Percentiles rank a stretch among this genome's conserved stretches.
phyloP scores from a whole-genome alignment of 495 filamentous ascomycete genomes.

The Staphylotrichum longicolle region DNA sequence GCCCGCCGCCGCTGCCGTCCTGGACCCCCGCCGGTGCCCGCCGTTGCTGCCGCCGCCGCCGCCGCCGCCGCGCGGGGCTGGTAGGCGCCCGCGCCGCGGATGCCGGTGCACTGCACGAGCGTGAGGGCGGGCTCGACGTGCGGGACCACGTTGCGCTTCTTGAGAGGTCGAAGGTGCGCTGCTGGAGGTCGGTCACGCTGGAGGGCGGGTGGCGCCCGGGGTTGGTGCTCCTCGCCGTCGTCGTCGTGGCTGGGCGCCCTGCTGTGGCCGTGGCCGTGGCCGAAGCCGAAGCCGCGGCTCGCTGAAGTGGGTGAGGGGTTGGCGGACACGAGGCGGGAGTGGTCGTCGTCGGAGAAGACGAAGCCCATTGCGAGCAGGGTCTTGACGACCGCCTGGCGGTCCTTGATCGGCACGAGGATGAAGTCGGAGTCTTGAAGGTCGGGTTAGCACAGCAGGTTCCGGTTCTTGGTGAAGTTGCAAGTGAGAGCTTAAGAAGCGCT shows the following conservation, averaged over 20 bases:
- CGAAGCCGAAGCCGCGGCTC: constrained; percentile 12
- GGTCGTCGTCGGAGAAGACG: constrained; percentile 64
- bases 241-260: constrained; percentile 30
- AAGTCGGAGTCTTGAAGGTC: constrained; percentile 67
- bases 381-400: constrained; percentile 67
- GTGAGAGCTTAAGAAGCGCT: too few species aligned
- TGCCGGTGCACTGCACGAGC: constrained; percentile 80
- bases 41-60: neutral
- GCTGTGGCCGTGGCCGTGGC: constrained; percentile 35
- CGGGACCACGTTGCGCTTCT: constrained; percentile 69
- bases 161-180: constrained; percentile 75
- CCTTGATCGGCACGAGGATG: constrained; percentile 80
- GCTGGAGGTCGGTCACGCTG: constrained; percentile 80
- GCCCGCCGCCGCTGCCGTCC: neutral
- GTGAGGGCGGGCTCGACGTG: constrained; percentile 64
- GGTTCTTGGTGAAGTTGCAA: too few species aligned
- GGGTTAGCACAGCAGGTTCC: neutral
- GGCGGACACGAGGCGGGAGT: constrained; percentile 60
- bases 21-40: neutral
- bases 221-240: constrained; percentile 54
- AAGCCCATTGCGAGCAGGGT: constrained; percentile 80
- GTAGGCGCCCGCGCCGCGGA: neutral
- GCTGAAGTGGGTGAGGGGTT: constrained; percentile 44
- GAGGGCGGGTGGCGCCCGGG: constrained; percentile 22
- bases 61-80: neutral